A percentile compares a stretch with the other conserved stretches of the same genome.
Conservation (phyloP, 2,329 filamentous ascomycete genomes). For the Aspergillus thermomutatus region DNA sequence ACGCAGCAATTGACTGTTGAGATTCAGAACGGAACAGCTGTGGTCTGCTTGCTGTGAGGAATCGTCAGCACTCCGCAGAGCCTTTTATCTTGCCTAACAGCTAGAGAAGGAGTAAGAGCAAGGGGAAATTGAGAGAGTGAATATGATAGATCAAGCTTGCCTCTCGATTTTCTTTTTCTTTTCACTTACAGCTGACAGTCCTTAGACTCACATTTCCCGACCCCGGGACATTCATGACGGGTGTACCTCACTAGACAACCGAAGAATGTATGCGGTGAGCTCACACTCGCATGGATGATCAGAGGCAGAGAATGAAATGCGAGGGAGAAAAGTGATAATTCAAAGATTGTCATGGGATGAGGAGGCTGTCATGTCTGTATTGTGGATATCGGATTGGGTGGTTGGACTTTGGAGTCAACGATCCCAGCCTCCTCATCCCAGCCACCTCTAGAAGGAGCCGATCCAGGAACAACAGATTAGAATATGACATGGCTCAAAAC, state of each 20-base stretch:
- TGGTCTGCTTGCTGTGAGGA: constrained; percentile 40
- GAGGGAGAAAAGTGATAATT: constrained; percentile 3
- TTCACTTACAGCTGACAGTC: constrained; percentile 38
- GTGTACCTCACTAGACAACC: constrained; percentile 7
- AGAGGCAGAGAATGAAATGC: constrained; percentile 1
- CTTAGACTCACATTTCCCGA: constrained; percentile 29
- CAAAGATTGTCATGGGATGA: neutral
- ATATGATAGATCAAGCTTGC: neutral
- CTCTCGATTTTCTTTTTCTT: neutral
- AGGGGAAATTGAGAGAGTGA: neutral
- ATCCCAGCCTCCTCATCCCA: constrained; percentile 18
- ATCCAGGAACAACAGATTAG: constrained; percentile 3
- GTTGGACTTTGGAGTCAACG: constrained; percentile 8
- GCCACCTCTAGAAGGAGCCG: constrained; percentile 12
- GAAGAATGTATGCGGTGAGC: constrained; percentile 17
- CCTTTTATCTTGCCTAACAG: neutral
- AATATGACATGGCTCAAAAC: constrained; percentile 8
- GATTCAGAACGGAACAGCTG: constrained; percentile 43
- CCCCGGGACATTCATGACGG: constrained; percentile 24
- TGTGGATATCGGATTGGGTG: constrained; percentile 12
- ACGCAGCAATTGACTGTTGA: constrained; percentile 46
- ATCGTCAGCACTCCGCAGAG: neutral
- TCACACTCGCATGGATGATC: constrained; percentile 15
- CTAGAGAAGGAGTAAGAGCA: neutral
- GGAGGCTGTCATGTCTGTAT: neutral